phyloP scores from a whole-genome alignment of 495 filamentous ascomycete species.

The Lepidopterella palustris region DNA sequence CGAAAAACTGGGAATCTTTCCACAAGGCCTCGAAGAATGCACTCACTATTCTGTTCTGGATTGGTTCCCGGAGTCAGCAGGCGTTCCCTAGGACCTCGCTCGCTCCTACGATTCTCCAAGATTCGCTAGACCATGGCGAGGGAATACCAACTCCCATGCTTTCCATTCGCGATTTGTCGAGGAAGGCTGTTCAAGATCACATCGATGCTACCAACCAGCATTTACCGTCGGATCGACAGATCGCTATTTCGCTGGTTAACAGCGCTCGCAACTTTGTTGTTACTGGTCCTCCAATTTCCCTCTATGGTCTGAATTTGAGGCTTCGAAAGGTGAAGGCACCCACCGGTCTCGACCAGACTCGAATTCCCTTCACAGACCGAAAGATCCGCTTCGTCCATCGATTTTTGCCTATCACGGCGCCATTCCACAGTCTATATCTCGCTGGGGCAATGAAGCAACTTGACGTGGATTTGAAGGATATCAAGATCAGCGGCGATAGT shows the following conservation, averaged over 20 bases:
- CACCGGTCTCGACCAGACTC: conserved; percentile 91
- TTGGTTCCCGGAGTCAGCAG: conserved; percentile 96
- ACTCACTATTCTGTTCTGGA: conserved; percentile 97
- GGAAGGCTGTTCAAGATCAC: conserved; percentile 80
- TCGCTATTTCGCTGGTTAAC: conserved; percentile 91
- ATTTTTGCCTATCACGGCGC: conserved; percentile 94
- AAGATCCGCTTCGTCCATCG: conserved; percentile 96
- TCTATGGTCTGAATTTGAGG: conserved; percentile 91
- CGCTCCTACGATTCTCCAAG: conserved; percentile 84
- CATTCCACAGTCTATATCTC: conserved; percentile 95
- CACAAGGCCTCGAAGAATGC: conserved; percentile 67
- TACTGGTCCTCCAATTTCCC: conserved; percentile 87
- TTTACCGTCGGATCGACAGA: conserved; percentile 84
- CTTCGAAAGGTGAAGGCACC: conserved; percentile 94
- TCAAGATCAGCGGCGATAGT: conserved; percentile 60
- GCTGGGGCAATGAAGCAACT: conserved; percentile 70
- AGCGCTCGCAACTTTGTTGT: conserved; percentile 96
- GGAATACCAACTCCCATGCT: conserved; percentile 95
- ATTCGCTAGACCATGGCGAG: conserved; percentile 90
- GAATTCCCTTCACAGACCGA: conserved; percentile 87
- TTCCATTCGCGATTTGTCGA: conserved; percentile 86
- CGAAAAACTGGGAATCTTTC: conserved; percentile 85
- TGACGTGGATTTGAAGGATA: conserved; percentile 75
- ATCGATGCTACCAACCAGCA: conserved; percentile 95
- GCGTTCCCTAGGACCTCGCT: conserved; percentile 92